These are phyloP conservation scores for Magnusiomyces fungicola DNA, from an alignment of 1,139 yeast genomes.

Conservation along the genomic window DNA sequence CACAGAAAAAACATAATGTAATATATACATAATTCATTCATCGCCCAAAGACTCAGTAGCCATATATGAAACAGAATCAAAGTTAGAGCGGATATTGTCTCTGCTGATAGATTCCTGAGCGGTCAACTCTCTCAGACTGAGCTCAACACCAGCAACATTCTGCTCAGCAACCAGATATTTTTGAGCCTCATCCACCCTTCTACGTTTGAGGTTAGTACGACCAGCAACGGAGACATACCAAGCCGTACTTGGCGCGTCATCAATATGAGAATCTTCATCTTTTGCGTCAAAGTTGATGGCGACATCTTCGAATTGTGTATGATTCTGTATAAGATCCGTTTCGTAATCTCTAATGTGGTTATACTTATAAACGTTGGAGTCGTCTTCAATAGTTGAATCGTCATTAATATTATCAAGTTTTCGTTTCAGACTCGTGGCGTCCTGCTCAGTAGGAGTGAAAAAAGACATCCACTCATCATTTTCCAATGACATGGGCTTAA, in stretches of 20 bases:
- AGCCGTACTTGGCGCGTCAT: slow-evolving; percentile 37
- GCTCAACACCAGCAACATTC: slow-evolving; percentile 46
- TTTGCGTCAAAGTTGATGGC: slow-evolving; percentile 48
- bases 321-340: slow-evolving; percentile 49
- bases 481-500: slow-evolving; percentile 66
- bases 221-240: slow-evolving; percentile 74
- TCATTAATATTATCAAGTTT: slow-evolving; percentile 27
- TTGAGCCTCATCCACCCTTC: slow-evolving; percentile 55
- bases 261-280: slow-evolving; percentile 38
- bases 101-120: slow-evolving; percentile 60
- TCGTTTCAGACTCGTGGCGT: slow-evolving; percentile 26
- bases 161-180: slow-evolving; percentile 43
- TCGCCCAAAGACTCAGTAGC: slow-evolving; percentile 14
- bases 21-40: no score
- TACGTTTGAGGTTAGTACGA: slow-evolving; percentile 72
- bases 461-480: slow-evolving; percentile 80
- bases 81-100: slow-evolving; percentile 61
- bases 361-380: slow-evolving; percentile 46
- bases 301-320: slow-evolving; percentile 48
- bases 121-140: slow-evolving; percentile 64
- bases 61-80: slow-evolving; percentile 52
- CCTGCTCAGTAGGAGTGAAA: slow-evolving; percentile 46
- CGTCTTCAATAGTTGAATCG: slow-evolving; percentile 15
- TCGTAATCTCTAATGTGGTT: slow-evolving; percentile 74
- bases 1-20: no score